phyloP scores from a whole-genome alignment of 352 stramenopile species.

The Phytophthora hibernalis region DNA sequence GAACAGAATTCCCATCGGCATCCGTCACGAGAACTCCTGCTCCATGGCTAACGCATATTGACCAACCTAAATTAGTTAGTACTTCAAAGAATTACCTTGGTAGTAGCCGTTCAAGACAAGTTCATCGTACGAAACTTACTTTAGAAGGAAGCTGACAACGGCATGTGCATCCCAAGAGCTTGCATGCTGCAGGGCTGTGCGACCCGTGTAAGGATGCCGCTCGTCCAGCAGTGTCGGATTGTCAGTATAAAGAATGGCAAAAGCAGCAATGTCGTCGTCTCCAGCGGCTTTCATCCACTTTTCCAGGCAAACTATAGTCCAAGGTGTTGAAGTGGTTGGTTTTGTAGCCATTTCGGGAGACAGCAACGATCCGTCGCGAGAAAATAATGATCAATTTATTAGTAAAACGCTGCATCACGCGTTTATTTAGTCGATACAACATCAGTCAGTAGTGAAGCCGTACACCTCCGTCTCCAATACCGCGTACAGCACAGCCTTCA shows the following conservation, averaged over 20 bases:
- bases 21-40: slow-evolving; percentile 25
- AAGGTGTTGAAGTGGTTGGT: too few species aligned
- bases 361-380: slow-evolving; percentile 10
- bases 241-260: slow-evolving; percentile 4
- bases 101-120: neutral
- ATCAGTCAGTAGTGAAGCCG: slow-evolving; percentile 66
- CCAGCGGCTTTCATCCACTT: slow-evolving; percentile 19
- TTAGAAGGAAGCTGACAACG: slow-evolving; percentile 21
- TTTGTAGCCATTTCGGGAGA: too few species aligned
- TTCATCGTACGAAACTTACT: slow-evolving; percentile 4
- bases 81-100: too few species aligned
- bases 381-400: slow-evolving; percentile 26
- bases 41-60: slow-evolving; percentile 13
- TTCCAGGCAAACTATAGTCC: too few species aligned
- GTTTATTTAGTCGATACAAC: neutral
- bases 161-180: slow-evolving; percentile 28
- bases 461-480: slow-evolving; percentile 61
- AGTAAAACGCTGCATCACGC: neutral
- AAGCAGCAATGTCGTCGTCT: slow-evolving; percentile 19
- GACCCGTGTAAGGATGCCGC: slow-evolving; percentile 24
- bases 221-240: slow-evolving; percentile 26
- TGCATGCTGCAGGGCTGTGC: slow-evolving; percentile 29
- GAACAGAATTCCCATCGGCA: slow-evolving; percentile 28
- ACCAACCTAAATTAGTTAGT: slow-evolving; percentile 1
- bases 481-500: slow-evolving; percentile 56